Conservation (phyloP, 371 early-diverging fungal genomes). For the Paramicrosporidium saccamoebae region DNA sequence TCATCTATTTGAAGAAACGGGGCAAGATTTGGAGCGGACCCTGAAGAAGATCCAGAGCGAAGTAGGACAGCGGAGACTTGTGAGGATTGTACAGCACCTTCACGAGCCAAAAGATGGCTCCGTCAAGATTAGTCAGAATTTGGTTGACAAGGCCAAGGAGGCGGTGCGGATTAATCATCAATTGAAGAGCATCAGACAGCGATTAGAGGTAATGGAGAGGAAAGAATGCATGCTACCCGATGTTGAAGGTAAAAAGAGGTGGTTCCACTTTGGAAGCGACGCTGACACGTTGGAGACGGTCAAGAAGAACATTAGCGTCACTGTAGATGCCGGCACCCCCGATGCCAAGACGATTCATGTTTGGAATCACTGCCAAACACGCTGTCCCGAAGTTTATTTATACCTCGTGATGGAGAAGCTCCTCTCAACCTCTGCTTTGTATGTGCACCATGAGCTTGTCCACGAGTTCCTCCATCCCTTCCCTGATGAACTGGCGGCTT, state of each 20-base stretch:
- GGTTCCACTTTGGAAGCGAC: too few relatives aligned
- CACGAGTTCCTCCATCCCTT: constrained; percentile 90
- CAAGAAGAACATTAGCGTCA: too few relatives aligned
- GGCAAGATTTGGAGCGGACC: constrained; percentile 27
- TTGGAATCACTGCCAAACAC: constrained; percentile 37
- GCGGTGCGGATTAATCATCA: constrained; percentile 36
- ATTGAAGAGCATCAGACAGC: constrained; percentile 29
- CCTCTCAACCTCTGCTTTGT: constrained; percentile 70
- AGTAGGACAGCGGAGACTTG: constrained; percentile 43
- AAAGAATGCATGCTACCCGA: constrained; percentile 30
- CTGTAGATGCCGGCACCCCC: too few relatives aligned
- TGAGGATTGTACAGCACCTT: constrained; percentile 26
- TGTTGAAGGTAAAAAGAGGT: too few relatives aligned
- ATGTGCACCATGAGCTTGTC: constrained; percentile 73
- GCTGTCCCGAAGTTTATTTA: constrained; percentile 72
- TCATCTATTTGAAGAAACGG: constrained; percentile 28
- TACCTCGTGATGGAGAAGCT: constrained; percentile 66
- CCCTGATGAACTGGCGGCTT: constrained; percentile 65
- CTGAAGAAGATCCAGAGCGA: constrained; percentile 26
- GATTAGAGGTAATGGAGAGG: constrained; percentile 34
- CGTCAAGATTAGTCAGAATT: constrained; percentile 14
- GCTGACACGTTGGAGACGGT: too few relatives aligned
- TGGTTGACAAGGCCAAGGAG: constrained; percentile 40
- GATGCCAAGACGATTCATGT: too few relatives aligned
- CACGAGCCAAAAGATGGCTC: constrained; percentile 6